phyloP scores from a whole-genome alignment of 1,139 yeast genomes.

The Pichia norvegensis region DNA sequence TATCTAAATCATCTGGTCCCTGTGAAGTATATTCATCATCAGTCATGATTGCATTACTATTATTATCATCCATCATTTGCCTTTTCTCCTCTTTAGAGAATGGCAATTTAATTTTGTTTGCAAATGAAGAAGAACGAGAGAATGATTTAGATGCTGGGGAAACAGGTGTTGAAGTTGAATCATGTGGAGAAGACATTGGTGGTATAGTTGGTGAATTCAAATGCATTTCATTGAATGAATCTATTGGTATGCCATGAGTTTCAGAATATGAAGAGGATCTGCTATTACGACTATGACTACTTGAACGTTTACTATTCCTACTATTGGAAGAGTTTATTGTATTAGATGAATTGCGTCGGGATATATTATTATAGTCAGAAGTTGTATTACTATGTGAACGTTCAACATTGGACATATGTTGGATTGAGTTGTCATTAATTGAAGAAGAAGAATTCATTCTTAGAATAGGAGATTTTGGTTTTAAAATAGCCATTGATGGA shows the following conservation, averaged over 20 bases:
- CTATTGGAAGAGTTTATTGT: constrained; percentile 12
- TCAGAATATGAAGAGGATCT: constrained; percentile 2
- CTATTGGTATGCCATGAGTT: constrained; percentile 14
- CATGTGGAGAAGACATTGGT: background rate
- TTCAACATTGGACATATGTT: constrained; percentile 12
- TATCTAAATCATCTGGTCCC: background rate
- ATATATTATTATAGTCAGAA: constrained; percentile 1
- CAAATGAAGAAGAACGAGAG: constrained; percentile 5
- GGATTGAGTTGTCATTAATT: constrained; percentile 15
- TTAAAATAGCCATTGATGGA: constrained; percentile 61
- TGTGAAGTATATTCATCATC: background rate
- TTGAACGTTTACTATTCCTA: constrained; percentile 4
- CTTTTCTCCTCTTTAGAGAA: background rate
- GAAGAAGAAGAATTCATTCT: constrained; percentile 28
- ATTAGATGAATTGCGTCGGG: constrained; percentile 15
- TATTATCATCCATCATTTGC: background rate
- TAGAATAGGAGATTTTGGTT: constrained; percentile 64
- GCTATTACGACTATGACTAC: constrained; percentile 5
- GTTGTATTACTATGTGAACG: constrained; percentile 12
- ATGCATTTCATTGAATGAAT: constrained; percentile 7
- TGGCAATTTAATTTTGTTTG: constrained; percentile 9
- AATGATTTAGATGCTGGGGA: constrained; percentile 1
- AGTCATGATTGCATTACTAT: background rate
- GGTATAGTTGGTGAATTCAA: background rate
- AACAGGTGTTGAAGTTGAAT: background rate